Evolutionary conservation across 495 filamentous ascomycete species (phyloP), one percentile per base, ranked within the genome.

Genomic region (Aspergillus leporis): DNA sequence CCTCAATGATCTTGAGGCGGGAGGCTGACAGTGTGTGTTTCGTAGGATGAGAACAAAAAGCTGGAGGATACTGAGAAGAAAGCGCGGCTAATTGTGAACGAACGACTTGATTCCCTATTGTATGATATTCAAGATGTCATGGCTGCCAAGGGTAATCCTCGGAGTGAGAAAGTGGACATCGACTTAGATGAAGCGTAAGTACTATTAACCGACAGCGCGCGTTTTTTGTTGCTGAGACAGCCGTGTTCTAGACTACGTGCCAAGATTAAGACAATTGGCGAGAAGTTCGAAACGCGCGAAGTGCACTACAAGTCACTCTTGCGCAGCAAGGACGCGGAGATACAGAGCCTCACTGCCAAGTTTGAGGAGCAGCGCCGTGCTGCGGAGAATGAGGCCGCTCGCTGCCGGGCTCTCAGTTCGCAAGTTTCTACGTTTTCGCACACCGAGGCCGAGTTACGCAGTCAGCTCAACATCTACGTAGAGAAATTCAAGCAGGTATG

Each of bases 401-500:
- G 91, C 52, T 91, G 91, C 58, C 87, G 91, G 40, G 87, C 92
- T 61, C 75, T 98, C 32, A 96, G 90, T 57, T 80, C 86, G 5
- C 95, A 98, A 69, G 95, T 97, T 28, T 90, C 91, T 41, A 97
- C 95, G 0, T 98, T 98, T 71, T 92, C 92, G 13, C 92, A 97
- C 72, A 98, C 94, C 6, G 94, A 98, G 74, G 87, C 87, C 28
- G 94, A 98, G 66, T 80, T 98, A 52, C 81, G 94, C 51, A 95
- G 90, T 65, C 94, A 98, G 70, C 85, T 98, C 62, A 98, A 97
- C 72, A 94, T 98, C 62, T 98, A 98, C 63, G 95, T 98, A 9
- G 94, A 98, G 72, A 98, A 98, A 74, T 98, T 98, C 78, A 98
- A 98, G 78, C 94, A 98, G 90, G 94, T 97, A 86, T 71, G 86